Evolutionary conservation across 2,329 filamentous ascomycete species (phyloP), one percentile per base, ranked within the genome.

Genomic region (Fusarium chuoi): DNA sequence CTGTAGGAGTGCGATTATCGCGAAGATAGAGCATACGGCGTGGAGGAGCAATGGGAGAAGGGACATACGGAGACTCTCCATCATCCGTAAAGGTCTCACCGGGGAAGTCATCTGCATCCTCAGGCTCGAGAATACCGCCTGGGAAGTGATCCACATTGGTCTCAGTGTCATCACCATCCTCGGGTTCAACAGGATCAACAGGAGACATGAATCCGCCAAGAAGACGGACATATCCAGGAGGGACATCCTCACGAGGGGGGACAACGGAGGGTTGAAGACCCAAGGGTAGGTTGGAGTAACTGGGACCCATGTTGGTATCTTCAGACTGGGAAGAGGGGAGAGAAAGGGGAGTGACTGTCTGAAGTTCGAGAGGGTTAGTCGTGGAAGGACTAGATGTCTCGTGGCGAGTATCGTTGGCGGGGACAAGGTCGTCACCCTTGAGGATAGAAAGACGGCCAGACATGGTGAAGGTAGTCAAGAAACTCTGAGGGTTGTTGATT

Each of bases 301-400:
- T 3, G 1, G 33, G 18, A 3, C 1, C 33, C 13, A 36, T 26
- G 13, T 22, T 20, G 3, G 0, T 22, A 13, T 5, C 5, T 22
- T 7, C 49, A 26, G 49, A 24, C 49, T 36, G 49, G 18, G 49
- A 22, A 26, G 33, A 36, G 14, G 6, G 5, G 18, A 26, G 13
- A 2, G 9, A 12, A 0, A 33, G 48, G 17, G 48, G 5, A 22
- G 33, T 36, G 33, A 22, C 33, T 26, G 33, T 20, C 13, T 52
- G 30, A 7, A 7, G n/a, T 18, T 17, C 33, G 5, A 36, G 33
- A 52, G 30, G n/a, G 33, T 22, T 17, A 36, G n/a, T 26, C 9
- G 11, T 8, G 33, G n/a, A 7, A 52, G 15, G 33, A 17, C 13
- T 15, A 22, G 17, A 15, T 24, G 42, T 52, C 18, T 36, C 33